Evolutionary conservation across 139 green algal species (phyloP), one percentile per base, ranked within the genome.

Genomic region (Auxenochlorella pyrenoidosa): DNA sequence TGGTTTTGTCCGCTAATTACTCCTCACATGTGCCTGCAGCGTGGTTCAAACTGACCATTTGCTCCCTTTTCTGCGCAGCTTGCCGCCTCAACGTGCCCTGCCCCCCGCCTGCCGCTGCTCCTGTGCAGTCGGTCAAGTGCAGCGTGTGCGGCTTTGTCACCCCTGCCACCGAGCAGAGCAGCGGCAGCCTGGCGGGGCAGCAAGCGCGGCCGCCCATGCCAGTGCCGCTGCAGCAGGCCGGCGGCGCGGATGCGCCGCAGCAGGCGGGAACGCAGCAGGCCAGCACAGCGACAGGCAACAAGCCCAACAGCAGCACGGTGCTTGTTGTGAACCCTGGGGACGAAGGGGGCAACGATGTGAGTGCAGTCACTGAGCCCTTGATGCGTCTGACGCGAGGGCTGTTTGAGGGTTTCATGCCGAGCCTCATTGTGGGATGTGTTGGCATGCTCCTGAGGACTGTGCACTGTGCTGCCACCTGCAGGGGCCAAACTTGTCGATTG

Each of bases 111-210:
- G 32, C 15, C 22, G 54, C 54, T 24, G 16, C 63, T 22, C 70
- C 68, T 24, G 3, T 58, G 40, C 73, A 75, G 44, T 97, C 94
- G 5, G 97, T 99, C 38, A 98, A 99, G 89, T 99, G 97, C 87
- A 94, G 94, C 10, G 92, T 99, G 10, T 99, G 97, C 90, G 95
- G 98, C 75, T 86, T 84, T 36, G 96, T 99, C 0, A 99, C 97
- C 1, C 79, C 87, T 92, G 91, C 73, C 59, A 36, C 26, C 34
- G 10, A 63, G 54, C 54, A 32, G 30, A 59, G 40, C 38, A 22
- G 40, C 73, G 13, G 30, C 43, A 16, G 12, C n/a, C 4, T 28
- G 34, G 70, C 70, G 70, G 34, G 34, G 70, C 70, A 76, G 21
- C 70, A 76, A 59, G 44, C 43, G 75, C 51, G 60, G 15, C 54